Evolutionary conservation across 2,329 filamentous ascomycete species (phyloP).

Genomic region (Colletotrichum sp.): DNA sequence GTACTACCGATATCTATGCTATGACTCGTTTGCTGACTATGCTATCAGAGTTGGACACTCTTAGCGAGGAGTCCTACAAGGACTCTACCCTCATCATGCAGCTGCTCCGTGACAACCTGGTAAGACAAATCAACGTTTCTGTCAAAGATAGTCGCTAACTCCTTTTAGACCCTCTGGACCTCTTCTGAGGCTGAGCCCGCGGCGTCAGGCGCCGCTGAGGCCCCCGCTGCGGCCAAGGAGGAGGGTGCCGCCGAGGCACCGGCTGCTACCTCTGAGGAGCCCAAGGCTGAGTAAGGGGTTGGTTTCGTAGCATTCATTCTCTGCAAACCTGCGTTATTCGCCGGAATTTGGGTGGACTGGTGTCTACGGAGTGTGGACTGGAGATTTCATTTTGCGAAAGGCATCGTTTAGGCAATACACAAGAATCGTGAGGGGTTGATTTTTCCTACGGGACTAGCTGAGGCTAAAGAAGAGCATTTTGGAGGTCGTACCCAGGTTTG

Average conservation of each 20-base stretch:
- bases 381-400: conserved; percentile 59
- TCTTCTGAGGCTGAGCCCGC: conserved; percentile 94
- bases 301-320: conserved; percentile 23
- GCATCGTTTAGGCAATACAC: conserved; percentile 53
- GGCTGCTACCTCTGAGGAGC: conserved; percentile 63
- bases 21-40: conserved; percentile 25
- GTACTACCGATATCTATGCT: conserved; percentile 11
- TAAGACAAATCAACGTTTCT: conserved; percentile 46
- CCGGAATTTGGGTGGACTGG: conserved; percentile 56
- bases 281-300: conserved; percentile 67
- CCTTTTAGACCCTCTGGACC: conserved; percentile 90
- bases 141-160: conserved; percentile 30
- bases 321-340: conserved; percentile 42
- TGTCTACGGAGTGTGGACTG: conserved; percentile 68
- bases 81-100: conserved; percentile 99
- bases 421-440: conserved; percentile 39
- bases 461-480: conserved; percentile 52
- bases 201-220: conserved; percentile 57
- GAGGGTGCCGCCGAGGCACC: conserved; percentile 15
- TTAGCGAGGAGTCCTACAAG: conserved; percentile 99
- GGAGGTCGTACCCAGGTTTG: conserved; percentile 51
- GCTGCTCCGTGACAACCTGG: conserved; percentile 94
- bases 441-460: conserved; percentile 41
- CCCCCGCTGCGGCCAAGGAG: conserved; percentile 51
- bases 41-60: conserved; percentile 82